Percentiles rank a stretch among this genome's conserved stretches.
phyloP scores from a whole-genome alignment of 2,329 filamentous ascomycete species.

The Dothistroma septosporum region DNA sequence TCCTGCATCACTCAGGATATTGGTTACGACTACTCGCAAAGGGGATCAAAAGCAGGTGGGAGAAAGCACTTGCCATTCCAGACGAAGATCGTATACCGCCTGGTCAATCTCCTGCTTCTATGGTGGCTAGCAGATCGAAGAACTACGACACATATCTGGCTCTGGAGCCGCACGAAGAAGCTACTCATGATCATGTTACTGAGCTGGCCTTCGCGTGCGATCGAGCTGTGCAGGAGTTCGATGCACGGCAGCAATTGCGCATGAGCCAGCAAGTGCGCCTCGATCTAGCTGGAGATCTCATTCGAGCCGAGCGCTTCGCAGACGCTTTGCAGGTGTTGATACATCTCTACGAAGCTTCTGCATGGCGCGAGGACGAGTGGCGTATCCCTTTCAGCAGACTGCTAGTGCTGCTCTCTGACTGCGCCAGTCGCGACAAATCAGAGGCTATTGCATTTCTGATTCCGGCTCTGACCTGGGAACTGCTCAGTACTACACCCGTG shows the following conservation, averaged over 20 bases:
- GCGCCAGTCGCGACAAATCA: constrained; percentile 36
- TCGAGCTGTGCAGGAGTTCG: constrained; percentile 48
- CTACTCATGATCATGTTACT: constrained; percentile 50
- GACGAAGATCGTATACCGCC: constrained; percentile 56
- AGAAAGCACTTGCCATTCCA: constrained; percentile 53
- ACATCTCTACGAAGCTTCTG: constrained; percentile 53
- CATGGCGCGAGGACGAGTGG: constrained; percentile 60
- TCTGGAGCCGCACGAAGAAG: constrained; percentile 55
- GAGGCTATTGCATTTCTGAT: constrained; percentile 45
- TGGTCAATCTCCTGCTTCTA: constrained; percentile 52
- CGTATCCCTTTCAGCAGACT: constrained; percentile 53
- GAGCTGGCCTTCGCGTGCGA: constrained; percentile 49
- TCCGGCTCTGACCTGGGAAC: constrained; percentile 55
- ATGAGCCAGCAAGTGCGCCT: constrained; percentile 53
- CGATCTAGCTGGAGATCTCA: constrained; percentile 53
- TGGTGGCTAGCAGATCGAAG: constrained; percentile 50
- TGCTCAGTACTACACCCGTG: constrained; percentile 33
- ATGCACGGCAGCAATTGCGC: constrained; percentile 49
- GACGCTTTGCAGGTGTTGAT: constrained; percentile 51
- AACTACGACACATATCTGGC: constrained; percentile 60
- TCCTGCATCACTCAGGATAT: constrained; percentile 60
- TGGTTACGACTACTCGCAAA: constrained; percentile 55
- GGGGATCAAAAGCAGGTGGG: constrained; percentile 49
- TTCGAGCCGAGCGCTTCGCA: constrained; percentile 47
- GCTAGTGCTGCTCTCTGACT: constrained; percentile 52